Evolutionary conservation across 1,284 basidiomycete genomes (phyloP).

Genomic region (Cutaneotrichosporon arboriforme): DNA sequence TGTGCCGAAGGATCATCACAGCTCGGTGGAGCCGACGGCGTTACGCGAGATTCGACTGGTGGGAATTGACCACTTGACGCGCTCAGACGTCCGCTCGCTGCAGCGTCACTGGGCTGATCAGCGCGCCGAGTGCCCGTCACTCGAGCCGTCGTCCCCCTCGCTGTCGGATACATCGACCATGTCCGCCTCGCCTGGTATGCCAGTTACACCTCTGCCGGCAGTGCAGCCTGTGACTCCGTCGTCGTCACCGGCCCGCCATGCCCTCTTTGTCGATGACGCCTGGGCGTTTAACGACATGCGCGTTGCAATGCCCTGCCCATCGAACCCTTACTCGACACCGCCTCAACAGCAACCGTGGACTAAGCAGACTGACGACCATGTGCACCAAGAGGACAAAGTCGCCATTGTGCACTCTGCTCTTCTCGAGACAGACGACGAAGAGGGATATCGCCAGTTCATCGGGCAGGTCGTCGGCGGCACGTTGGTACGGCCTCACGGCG

Average conservation of each 20-base stretch:
- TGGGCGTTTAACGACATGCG: too few species aligned
- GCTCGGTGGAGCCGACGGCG: slow-evolving; percentile 8
- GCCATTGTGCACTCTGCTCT: slow-evolving; percentile 38
- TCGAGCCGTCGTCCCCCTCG: not conserved
- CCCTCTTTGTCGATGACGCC: too few species aligned
- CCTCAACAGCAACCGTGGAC: not conserved
- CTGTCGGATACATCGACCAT: too few species aligned
- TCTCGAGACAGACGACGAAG: slow-evolving; percentile 40
- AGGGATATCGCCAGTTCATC: slow-evolving; percentile 40
- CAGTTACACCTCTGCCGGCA: not conserved
- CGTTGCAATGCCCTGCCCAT: not conserved
- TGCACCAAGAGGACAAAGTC: slow-evolving; percentile 5
- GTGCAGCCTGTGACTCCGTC: not conserved
- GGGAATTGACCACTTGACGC: slow-evolving; percentile 39
- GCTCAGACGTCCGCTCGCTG: slow-evolving; percentile 28
- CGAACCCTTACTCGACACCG: not conserved
- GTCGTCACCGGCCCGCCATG: too few species aligned
- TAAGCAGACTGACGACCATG: not conserved
- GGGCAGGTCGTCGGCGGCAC: slow-evolving; percentile 32
- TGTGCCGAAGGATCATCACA: not conserved
- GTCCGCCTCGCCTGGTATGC: not conserved
- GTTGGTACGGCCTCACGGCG: not conserved
- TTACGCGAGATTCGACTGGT: slow-evolving; percentile 31
- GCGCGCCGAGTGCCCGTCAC: slow-evolving; percentile 3
- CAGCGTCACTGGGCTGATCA: slow-evolving; percentile 34